Evolutionary conservation across 139 green algal species (phyloP).

Genomic region (Penium margaritaceum): DNA sequence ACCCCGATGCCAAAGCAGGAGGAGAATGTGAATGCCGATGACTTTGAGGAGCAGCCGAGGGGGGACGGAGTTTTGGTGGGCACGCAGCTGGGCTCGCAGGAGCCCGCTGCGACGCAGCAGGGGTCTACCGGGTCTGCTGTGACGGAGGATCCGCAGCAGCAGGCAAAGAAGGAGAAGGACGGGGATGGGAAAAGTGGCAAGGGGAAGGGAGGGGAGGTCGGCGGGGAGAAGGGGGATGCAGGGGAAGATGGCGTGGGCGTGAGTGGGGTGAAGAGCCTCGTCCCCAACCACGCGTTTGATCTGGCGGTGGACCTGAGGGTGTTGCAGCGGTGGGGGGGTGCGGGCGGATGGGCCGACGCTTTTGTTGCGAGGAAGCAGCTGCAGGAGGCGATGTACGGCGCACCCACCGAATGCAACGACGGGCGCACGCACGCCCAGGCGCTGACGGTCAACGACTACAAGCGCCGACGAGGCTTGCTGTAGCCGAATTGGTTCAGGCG

Average conservation of each 20-base stretch:
- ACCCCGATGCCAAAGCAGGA: too few relatives aligned
- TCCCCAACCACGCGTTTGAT: slow-evolving; percentile 31
- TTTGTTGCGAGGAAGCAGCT: slow-evolving; percentile 31
- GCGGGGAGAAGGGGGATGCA: not conserved
- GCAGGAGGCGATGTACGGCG: slow-evolving; percentile 27
- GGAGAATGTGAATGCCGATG: too few relatives aligned
- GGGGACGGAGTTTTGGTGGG: too few relatives aligned
- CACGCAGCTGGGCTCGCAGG: too few relatives aligned
- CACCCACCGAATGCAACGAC: not conserved
- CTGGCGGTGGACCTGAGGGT: slow-evolving; percentile 20
- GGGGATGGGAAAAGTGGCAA: not conserved
- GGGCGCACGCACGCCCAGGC: not conserved
- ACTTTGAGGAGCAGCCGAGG: too few relatives aligned
- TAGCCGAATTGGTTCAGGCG: not conserved
- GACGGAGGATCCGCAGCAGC: not conserved
- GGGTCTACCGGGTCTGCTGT: not conserved
- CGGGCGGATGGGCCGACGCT: not conserved
- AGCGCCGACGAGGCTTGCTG: slow-evolving; percentile 34
- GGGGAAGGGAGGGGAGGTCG: not conserved
- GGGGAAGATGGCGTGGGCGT: not conserved
- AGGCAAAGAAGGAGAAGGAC: not conserved
- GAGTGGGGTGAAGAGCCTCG: not conserved
- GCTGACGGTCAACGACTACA: slow-evolving; percentile 43
- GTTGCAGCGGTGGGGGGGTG: slow-evolving; percentile 14
- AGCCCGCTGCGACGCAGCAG: too few relatives aligned